phyloP scores from a whole-genome alignment of 1,284 basidiomycete species.

The Puccinia triticina region DNA sequence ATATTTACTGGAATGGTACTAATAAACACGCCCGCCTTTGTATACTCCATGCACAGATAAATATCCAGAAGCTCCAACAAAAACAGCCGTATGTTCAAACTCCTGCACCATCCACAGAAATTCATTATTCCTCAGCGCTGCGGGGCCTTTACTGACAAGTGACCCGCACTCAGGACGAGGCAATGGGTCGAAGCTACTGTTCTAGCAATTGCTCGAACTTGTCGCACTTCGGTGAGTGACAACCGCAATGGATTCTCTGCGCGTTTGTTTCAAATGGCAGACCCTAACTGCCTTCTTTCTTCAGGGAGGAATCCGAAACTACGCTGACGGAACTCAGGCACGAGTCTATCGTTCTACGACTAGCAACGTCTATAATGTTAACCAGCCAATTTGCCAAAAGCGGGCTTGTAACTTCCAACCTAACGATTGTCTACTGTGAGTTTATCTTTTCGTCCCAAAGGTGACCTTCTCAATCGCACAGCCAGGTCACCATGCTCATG shows the following conservation, averaged over 20 bases:
- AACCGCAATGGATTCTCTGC: neutral
- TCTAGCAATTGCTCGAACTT: neutral
- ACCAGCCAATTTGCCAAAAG: neutral
- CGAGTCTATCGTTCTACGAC: neutral
- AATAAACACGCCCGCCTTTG: neutral
- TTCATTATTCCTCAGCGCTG: neutral
- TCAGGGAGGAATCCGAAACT: constrained; percentile 23
- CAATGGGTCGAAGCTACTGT: constrained; percentile 1
- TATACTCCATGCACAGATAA: neutral
- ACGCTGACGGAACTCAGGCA: constrained; percentile 3
- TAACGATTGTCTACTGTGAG: constrained; percentile 15
- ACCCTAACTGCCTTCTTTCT: neutral
- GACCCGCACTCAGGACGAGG: neutral
- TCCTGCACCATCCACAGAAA: too few species aligned
- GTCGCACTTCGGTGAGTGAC: neutral
- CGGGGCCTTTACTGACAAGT: neutral
- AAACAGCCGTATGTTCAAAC: neutral
- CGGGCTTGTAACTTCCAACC: neutral
- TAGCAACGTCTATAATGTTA: neutral
- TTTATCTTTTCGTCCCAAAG: neutral
- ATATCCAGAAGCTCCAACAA: neutral
- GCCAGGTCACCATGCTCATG: neutral
- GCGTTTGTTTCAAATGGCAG: neutral
- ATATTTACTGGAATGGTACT: neutral
- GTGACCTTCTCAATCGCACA: neutral